These are phyloP conservation scores for Cladophialophora yegresii DNA, from an alignment of 2,329 filamentous ascomycete genomes.

Conservation along the genomic window DNA sequence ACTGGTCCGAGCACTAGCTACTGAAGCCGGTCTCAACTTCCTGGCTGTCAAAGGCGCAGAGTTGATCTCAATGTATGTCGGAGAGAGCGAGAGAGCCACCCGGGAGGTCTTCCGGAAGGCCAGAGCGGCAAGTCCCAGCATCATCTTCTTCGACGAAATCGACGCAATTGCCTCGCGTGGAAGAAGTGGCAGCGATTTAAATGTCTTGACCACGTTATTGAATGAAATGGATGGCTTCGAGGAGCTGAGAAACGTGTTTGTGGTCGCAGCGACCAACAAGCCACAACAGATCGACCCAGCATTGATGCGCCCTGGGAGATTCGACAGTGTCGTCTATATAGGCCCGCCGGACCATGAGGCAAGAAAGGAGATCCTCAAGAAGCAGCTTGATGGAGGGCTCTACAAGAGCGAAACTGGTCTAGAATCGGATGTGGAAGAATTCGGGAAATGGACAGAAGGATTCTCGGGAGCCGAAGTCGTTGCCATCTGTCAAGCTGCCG, in stretches of 20 bases:
- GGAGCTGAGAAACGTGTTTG: constrained; percentile 75
- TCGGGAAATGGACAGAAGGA: constrained; percentile 66
- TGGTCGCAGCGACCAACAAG: constrained; percentile 88
- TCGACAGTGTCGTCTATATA: constrained; percentile 83
- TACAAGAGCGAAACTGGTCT: constrained; percentile 60
- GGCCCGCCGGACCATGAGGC: constrained; percentile 74
- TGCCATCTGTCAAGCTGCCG: constrained; percentile 57
- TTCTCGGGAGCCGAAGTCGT: constrained; percentile 85
- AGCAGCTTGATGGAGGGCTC: constrained; percentile 64
- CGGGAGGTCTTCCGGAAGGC: constrained; percentile 85
- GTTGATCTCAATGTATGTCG: constrained; percentile 94
- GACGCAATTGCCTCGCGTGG: constrained; percentile 73
- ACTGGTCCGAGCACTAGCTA: constrained; percentile 85
- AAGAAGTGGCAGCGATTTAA: constrained; percentile 60
- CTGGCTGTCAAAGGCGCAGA: constrained; percentile 92
- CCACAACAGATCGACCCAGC: constrained; percentile 84
- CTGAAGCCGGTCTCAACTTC: constrained; percentile 89
- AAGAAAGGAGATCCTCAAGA: constrained; percentile 72
- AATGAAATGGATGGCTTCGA: constrained; percentile 98
- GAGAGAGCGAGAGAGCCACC: constrained; percentile 84
- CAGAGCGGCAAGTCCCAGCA: constrained; percentile 79
- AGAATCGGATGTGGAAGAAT: constrained; percentile 56
- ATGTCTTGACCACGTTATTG: constrained; percentile 83
- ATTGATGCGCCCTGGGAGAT: constrained; percentile 78
- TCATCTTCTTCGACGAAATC: constrained; percentile 97